Conservation (phyloP, 305 asterid species). For the Andrographis paniculata region DNA sequence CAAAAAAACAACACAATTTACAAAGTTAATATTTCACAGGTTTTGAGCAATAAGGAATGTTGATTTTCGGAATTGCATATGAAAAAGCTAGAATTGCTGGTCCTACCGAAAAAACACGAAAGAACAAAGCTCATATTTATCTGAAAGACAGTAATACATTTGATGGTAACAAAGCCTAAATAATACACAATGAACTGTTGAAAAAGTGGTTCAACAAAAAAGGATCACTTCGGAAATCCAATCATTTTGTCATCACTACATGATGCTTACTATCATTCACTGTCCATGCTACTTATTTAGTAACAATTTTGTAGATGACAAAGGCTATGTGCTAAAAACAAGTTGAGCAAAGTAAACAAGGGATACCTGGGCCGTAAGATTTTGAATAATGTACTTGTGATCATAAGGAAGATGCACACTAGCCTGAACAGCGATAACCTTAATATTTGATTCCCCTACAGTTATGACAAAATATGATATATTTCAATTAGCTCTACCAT, state of each 20-base stretch:
- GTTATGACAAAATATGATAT: conserved; percentile 14
- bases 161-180: too few relatives aligned
- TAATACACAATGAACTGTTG: too few relatives aligned
- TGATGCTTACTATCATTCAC: neutral
- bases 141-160: too few relatives aligned
- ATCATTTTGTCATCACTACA: neutral
- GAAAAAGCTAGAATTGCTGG: too few relatives aligned
- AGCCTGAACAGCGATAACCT: conserved; percentile 79
- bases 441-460: conserved; percentile 63
- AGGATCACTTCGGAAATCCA: too few relatives aligned
- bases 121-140: too few relatives aligned
- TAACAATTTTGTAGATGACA: neutral
- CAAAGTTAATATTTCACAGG: too few relatives aligned
- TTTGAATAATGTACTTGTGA: conserved; percentile 73
- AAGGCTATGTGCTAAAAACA: conserved; percentile 12
- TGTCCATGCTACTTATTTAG: conserved; percentile 4
- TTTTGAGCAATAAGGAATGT: too few relatives aligned
- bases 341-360: conserved; percentile 12
- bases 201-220: too few relatives aligned
- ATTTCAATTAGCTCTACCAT: conserved; percentile 1
- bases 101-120: too few relatives aligned
- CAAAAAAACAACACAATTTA: too few relatives aligned
- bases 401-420: conserved; percentile 78
- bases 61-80: too few relatives aligned
- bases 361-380: conserved; percentile 77